phyloP scores from a whole-genome alignment of 1,139 yeast genomes.

The Taiozyma sp. region DNA sequence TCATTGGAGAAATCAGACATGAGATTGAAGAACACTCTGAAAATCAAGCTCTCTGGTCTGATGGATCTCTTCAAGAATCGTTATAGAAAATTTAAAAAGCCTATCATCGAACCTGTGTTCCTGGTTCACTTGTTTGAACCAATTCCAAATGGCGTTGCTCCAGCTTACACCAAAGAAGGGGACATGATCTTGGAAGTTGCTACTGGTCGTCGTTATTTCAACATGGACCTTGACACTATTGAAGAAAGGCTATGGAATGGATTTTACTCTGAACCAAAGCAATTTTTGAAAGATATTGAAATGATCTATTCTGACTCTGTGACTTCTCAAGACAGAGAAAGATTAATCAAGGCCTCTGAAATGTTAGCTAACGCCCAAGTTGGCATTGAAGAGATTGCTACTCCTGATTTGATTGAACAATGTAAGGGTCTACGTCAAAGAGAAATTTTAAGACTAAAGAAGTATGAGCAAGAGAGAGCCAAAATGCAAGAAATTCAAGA shows the following conservation, averaged over 20 bases:
- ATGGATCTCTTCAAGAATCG: conserved; percentile 87
- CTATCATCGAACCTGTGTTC: conserved; percentile 74
- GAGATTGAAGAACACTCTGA: conserved; percentile 76
- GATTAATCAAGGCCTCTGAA: conserved; percentile 85
- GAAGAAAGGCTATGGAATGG: conserved; percentile 98
- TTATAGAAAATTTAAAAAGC: conserved; percentile 86
- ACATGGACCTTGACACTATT: conserved; percentile 90
- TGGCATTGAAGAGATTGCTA: conserved; percentile 84
- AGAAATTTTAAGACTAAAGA: conserved; percentile 53
- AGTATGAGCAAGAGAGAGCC: conserved; percentile 34
- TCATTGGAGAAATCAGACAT: conserved; percentile 69
- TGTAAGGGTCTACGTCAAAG: conserved; percentile 73
- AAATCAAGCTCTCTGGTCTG: conserved; percentile 78
- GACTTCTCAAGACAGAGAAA: conserved; percentile 76
- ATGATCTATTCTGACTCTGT: conserved; percentile 79
- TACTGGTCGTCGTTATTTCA: conserved; percentile 69
- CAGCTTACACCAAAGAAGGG: conserved; percentile 56
- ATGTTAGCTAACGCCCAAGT: conserved; percentile 97
- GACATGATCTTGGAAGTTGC: conserved; percentile 76
- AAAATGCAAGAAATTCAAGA: conserved; percentile 6
- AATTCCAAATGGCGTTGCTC: conserved; percentile 27
- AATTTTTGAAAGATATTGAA: conserved; percentile 78
- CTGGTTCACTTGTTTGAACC: conserved; percentile 79
- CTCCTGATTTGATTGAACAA: conserved; percentile 66
- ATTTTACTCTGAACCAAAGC: conserved; percentile 87